Percentiles rank a stretch among this genome's conserved stretches.
phyloP scores from a whole-genome alignment of 768 basidiomycete species.

The Cubamyces lactineus region DNA sequence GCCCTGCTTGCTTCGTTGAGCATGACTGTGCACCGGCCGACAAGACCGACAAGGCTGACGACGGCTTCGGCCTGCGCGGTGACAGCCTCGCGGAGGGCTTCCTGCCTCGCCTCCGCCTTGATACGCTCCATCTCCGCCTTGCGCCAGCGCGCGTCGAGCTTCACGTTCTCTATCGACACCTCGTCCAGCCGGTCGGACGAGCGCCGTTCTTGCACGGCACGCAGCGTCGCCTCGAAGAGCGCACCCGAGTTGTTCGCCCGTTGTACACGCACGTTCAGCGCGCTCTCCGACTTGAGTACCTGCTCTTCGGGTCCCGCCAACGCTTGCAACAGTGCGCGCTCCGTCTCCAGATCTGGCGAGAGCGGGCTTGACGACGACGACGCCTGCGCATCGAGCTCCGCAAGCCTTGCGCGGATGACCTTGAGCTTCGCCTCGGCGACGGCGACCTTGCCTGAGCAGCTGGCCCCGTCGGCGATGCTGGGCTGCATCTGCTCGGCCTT shows the following conservation, averaged over 20 bases:
- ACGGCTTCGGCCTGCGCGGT: conserved; percentile 67
- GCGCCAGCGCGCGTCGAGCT: conserved; percentile 64
- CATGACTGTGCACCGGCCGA: conserved; percentile 77
- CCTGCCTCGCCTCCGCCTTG: conserved; percentile 67
- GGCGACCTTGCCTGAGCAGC: conserved; percentile 68
- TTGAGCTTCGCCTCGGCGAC: conserved; percentile 72
- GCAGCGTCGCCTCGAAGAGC: conserved; percentile 85
- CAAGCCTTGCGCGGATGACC: conserved; percentile 63
- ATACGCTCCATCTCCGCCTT: conserved; percentile 73
- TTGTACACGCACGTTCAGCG: conserved; percentile 59
- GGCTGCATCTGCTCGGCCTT: conserved; percentile 73
- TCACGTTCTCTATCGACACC: conserved; percentile 65
- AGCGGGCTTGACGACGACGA: conserved; percentile 41
- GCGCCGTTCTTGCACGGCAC: conserved; percentile 79
- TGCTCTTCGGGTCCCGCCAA: conserved; percentile 75
- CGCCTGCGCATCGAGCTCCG: conserved; percentile 52
- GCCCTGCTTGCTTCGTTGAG: conserved; percentile 59
- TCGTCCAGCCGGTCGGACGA: conserved; percentile 77
- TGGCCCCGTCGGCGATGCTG: conserved; percentile 76
- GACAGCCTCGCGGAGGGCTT: conserved; percentile 64
- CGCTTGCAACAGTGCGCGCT: conserved; percentile 67
- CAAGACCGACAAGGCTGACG: conserved; percentile 76
- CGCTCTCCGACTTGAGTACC: conserved; percentile 58
- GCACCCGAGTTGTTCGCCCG: conserved; percentile 74
- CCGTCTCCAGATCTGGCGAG: conserved; percentile 67